These are phyloP conservation scores for Calonectria naviculata DNA, from an alignment of 2,329 filamentous ascomycete species.

Conservation along the genomic window DNA sequence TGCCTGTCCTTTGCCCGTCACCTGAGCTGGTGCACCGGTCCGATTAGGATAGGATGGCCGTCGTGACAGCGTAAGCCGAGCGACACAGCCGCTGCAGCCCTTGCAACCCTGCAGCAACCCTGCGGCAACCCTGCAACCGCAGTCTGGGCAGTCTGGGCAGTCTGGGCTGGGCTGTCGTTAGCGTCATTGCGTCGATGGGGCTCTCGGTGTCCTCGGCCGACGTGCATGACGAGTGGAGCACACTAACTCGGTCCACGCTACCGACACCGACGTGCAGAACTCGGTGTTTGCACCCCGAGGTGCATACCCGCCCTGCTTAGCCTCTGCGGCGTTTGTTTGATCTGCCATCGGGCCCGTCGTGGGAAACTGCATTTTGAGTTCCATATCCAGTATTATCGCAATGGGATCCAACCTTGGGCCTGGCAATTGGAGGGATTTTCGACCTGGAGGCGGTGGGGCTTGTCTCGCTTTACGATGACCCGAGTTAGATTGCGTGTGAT, in stretches of 20 bases:
- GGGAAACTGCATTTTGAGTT: neutral
- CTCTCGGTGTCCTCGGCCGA: constrained; percentile 18
- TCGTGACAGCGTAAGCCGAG: constrained; percentile 3
- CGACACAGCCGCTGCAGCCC: neutral
- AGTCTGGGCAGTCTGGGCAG: no score
- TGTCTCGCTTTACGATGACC: neutral
- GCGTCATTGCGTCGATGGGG: neutral
- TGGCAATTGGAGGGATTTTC: neutral
- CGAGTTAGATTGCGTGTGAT: neutral
- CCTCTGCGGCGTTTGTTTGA: constrained; percentile 10
- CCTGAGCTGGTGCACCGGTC: constrained; percentile 11
- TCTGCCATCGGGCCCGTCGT: neutral
- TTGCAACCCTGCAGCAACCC: neutral
- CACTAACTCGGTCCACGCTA: neutral
- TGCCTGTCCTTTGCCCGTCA: neutral
- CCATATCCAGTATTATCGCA: neutral
- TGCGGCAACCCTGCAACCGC: no score
- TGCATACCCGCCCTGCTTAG: constrained; percentile 13
- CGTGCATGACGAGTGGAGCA: neutral
- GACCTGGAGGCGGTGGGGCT: neutral
- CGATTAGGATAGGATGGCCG: neutral
- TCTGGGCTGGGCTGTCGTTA: neutral
- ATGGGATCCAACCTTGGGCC: neutral
- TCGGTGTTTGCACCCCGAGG: constrained; percentile 23
- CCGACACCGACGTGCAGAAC: constrained; percentile 17